Evolutionary conservation across 1,284 basidiomycete genomes (phyloP).

Genomic region (Phellopilus nigrolimitatus): DNA sequence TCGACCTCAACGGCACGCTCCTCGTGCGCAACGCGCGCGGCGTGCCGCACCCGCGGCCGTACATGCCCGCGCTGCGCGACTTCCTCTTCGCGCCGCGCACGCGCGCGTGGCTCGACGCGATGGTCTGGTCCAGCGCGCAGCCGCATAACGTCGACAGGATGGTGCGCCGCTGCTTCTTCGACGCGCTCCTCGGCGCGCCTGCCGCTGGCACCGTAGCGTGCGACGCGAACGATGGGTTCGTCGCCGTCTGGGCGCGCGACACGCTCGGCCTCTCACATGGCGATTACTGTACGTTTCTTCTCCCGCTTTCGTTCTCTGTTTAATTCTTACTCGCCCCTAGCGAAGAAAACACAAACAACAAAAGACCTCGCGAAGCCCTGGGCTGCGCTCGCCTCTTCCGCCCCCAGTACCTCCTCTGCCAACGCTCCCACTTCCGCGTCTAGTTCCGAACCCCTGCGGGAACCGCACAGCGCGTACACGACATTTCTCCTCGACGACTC

Average conservation of each 20-base stretch:
- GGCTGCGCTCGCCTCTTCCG: conserved; percentile 43
- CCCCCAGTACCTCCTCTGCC: too few relatives aligned
- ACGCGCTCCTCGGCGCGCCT: too few relatives aligned
- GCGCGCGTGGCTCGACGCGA: conserved; percentile 63
- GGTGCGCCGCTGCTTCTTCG: conserved; percentile 51
- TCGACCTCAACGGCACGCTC: conserved; percentile 82
- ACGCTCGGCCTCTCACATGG: conserved; percentile 57
- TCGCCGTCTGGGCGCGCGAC: conserved; percentile 75
- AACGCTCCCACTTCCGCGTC: too few relatives aligned
- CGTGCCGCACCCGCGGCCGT: conserved; percentile 53
- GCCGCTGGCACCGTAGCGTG: too few relatives aligned
- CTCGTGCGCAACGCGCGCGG: conserved; percentile 54
- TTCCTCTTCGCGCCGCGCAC: conserved; percentile 61
- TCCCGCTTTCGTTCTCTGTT: conserved; percentile 19
- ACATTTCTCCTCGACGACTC: conserved; percentile 84
- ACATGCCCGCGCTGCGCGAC: conserved; percentile 55
- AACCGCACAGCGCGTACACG: conserved; percentile 53
- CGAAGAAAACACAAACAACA: conserved; percentile 59
- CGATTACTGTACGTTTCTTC: conserved; percentile 54
- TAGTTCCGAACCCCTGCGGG: too few relatives aligned
- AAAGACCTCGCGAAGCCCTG: conserved; percentile 79
- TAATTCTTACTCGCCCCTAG: conserved; percentile 20
- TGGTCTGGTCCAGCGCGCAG: conserved; percentile 87
- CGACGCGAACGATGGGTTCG: too few relatives aligned
- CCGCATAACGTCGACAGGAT: conserved; percentile 73